Evolutionary conservation across 495 filamentous ascomycete species (phyloP).

Genomic region (Usnea hakonensis): DNA sequence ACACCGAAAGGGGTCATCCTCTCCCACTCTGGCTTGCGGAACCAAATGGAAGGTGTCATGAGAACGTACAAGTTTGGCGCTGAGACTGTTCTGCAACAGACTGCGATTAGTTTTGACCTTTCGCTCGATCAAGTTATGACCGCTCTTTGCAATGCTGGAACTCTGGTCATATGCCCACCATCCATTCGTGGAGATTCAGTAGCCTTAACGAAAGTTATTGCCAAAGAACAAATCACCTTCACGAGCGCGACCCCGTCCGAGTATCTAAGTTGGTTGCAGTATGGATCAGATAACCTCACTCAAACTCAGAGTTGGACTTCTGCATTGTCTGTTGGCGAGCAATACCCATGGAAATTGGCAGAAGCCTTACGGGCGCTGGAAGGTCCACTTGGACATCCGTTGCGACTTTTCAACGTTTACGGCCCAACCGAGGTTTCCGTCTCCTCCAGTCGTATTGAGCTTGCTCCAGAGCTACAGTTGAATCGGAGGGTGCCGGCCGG

Average conservation of each 20-base stretch:
- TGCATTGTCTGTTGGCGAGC: conserved; percentile 23
- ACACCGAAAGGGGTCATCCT: conserved; percentile 35
- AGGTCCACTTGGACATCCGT: conserved; percentile 11
- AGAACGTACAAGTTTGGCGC: too few relatives aligned
- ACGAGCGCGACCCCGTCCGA: too few relatives aligned
- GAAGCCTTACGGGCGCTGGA: conserved; percentile 17
- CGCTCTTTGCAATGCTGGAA: conserved; percentile 16
- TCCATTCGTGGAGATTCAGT: conserved; percentile 34
- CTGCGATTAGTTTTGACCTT: too few relatives aligned
- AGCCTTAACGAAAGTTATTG: too few relatives aligned
- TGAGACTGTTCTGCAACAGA: too few relatives aligned
- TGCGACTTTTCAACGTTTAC: conserved; percentile 29
- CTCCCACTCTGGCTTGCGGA: conserved; percentile 26
- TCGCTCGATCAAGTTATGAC: too few relatives aligned
- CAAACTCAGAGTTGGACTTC: conserved; percentile 35
- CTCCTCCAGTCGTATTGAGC: too few relatives aligned
- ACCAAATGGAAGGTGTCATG: conserved; percentile 32
- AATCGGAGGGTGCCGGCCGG: too few relatives aligned
- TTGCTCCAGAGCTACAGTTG: too few relatives aligned
- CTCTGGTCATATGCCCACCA: conserved; percentile 23
- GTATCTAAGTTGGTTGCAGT: too few relatives aligned
- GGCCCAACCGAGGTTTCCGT: conserved; percentile 32
- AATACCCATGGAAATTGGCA: conserved; percentile 18
- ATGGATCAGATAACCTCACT: conserved; percentile 10
- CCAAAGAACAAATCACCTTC: too few relatives aligned